These are phyloP conservation scores for Albizia julibrissin DNA, from an alignment of 306 rosid genomes.

Conservation along the genomic window DNA sequence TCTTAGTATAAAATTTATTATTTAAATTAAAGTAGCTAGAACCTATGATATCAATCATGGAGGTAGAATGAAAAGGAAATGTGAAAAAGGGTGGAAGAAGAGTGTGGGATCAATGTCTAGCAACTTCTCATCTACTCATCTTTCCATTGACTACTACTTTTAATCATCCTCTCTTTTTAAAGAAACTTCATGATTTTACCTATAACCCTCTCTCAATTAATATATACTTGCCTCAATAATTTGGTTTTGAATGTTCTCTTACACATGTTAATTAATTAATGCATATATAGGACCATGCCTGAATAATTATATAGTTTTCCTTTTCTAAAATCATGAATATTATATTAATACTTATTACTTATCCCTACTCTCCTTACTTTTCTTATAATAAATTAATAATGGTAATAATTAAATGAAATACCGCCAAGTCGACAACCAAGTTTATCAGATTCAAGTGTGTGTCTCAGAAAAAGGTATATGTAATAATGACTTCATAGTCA, in stretches of 20 bases:
- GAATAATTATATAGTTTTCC: background rate
- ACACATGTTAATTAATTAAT: background rate
- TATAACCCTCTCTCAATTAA: background rate
- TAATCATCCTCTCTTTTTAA: background rate
- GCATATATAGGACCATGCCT: background rate
- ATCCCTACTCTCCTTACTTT: background rate
- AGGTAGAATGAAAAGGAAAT: conserved; percentile 4
- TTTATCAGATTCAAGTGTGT: background rate
- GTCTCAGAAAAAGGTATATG: background rate
- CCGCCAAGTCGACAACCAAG: background rate
- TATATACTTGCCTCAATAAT: background rate
- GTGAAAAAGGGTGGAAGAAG: background rate
- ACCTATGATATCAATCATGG: conserved; percentile 1
- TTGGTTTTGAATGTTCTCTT: background rate
- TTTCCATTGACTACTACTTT: background rate
- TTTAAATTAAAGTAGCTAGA: background rate
- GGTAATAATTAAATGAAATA: background rate
- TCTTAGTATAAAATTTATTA: background rate
- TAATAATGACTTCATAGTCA: background rate
- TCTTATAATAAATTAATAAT: background rate
- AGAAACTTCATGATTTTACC: background rate
- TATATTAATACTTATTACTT: background rate
- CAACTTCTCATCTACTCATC: conserved; percentile 12
- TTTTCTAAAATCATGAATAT: background rate
- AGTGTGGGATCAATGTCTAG: background rate